Conservation (phyloP, 2,329 filamentous ascomycete genomes). For the Cladosporium halotolerans region DNA sequence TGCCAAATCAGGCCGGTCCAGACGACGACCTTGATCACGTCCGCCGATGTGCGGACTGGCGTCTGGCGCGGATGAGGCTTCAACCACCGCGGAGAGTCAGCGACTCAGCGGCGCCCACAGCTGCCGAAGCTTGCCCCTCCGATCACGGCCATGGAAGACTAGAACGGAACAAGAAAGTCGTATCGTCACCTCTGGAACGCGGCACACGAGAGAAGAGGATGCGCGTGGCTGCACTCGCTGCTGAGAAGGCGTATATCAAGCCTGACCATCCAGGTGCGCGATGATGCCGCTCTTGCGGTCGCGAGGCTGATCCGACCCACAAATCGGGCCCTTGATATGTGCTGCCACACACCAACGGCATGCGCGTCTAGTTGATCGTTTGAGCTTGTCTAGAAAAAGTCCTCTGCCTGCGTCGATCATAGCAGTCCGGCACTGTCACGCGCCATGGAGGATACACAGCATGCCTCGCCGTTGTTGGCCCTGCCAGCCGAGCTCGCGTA, state of each 20-base stretch:
- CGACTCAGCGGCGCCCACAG: neutral
- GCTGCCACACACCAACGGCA: neutral
- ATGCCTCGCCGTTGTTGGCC: conserved; percentile 35
- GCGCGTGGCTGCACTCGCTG: neutral
- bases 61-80: neutral
- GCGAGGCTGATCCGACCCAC: conserved; percentile 4
- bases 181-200: conserved; percentile 3
- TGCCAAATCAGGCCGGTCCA: neutral
- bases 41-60: neutral
- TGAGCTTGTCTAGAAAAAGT: too few species aligned
- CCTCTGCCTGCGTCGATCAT: too few species aligned
- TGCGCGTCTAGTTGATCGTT: too few species aligned
- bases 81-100: neutral
- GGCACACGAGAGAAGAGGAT: conserved; percentile 3
- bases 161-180: conserved; percentile 10
- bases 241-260: neutral
- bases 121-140: conserved; percentile 3
- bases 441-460: conserved; percentile 7
- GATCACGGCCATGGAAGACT: conserved; percentile 7
- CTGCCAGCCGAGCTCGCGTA: conserved; percentile 73
- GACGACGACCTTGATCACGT: neutral
- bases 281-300: neutral
- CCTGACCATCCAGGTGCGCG: neutral
- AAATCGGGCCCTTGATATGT: neutral
- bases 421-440: too few species aligned